A percentile compares a stretch with the other conserved stretches of the same genome.
Evolutionary conservation across 2,329 filamentous ascomycete species (phyloP).

Genomic region (Clarireedia sp.): DNA sequence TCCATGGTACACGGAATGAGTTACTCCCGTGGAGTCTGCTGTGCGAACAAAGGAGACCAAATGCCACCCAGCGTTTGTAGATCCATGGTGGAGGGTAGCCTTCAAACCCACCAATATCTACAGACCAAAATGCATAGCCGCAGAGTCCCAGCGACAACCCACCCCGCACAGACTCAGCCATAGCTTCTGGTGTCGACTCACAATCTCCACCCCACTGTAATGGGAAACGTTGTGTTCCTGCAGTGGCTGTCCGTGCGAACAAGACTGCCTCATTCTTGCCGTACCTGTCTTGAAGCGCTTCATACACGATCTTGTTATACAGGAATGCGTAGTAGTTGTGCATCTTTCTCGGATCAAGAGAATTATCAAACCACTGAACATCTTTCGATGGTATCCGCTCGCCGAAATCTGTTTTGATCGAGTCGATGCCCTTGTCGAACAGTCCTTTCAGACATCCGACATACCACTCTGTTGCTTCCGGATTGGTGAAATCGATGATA

Average conservation of each 20-base stretch:
- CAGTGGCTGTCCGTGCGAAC: conserved; percentile 50
- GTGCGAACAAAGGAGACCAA: conserved; percentile 53
- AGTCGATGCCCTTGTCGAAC: conserved; percentile 51
- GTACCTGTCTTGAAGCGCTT: conserved; percentile 41
- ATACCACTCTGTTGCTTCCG: conserved; percentile 49
- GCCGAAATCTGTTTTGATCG: conserved; percentile 57
- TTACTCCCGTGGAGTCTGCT: conserved; percentile 51
- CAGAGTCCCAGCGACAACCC: conserved; percentile 48
- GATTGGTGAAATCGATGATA: conserved; percentile 56
- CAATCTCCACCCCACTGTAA: conserved; percentile 56
- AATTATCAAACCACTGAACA: conserved; percentile 45
- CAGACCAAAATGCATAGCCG: conserved; percentile 53
- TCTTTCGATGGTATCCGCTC: conserved; percentile 51
- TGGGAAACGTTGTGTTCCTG: conserved; percentile 51
- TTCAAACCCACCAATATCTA: conserved; percentile 57
- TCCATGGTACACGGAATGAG: conserved; percentile 56
- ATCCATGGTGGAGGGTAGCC: conserved; percentile 48
- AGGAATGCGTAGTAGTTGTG: conserved; percentile 57
- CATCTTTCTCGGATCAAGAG: conserved; percentile 46
- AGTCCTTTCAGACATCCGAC: conserved; percentile 42
- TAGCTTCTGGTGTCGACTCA: conserved; percentile 53
- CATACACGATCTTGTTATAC: conserved; percentile 53
- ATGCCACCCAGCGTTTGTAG: conserved; percentile 59
- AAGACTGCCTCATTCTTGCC: conserved; percentile 45
- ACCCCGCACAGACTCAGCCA: conserved; percentile 53